These are phyloP conservation scores for Fusarium secorum DNA, from an alignment of 2,329 filamentous ascomycete genomes.

Conservation along the genomic window DNA sequence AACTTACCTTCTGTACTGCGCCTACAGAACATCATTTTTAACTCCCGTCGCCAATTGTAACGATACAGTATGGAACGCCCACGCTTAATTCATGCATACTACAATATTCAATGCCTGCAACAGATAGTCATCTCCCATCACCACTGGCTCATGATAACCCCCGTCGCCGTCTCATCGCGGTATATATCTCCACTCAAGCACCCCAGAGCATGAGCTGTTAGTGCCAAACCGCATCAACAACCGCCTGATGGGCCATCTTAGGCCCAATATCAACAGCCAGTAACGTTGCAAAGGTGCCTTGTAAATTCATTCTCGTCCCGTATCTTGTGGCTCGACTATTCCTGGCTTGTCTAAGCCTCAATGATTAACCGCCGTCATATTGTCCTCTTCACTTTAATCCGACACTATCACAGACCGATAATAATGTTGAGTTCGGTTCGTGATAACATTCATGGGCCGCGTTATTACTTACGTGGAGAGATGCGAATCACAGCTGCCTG, in stretches of 20 bases:
- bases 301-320: constrained; percentile 17
- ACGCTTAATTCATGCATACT: constrained; percentile 1
- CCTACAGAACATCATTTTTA: not conserved
- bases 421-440: not conserved
- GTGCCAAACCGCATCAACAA: constrained; percentile 33
- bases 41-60: not conserved
- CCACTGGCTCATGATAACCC: constrained; percentile 11
- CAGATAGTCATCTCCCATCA: not conserved
- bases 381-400: not conserved
- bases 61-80: not conserved
- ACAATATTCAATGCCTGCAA: not conserved
- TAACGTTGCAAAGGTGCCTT: constrained; percentile 30
- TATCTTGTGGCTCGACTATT: constrained; percentile 29
- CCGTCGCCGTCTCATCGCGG: constrained; percentile 14
- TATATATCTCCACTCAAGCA: constrained; percentile 23
- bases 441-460: constrained; percentile 8
- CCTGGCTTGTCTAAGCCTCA: constrained; percentile 34
- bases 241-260: constrained; percentile 30
- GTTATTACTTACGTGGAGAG: constrained; percentile 12
- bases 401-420: not conserved
- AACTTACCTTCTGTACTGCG: not conserved
- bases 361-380: constrained; percentile 26
- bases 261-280: constrained; percentile 32
- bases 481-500: constrained; percentile 13
- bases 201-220: constrained; percentile 26